Conservation (phyloP, 306 rosid genomes). For the Prunus mume region DNA sequence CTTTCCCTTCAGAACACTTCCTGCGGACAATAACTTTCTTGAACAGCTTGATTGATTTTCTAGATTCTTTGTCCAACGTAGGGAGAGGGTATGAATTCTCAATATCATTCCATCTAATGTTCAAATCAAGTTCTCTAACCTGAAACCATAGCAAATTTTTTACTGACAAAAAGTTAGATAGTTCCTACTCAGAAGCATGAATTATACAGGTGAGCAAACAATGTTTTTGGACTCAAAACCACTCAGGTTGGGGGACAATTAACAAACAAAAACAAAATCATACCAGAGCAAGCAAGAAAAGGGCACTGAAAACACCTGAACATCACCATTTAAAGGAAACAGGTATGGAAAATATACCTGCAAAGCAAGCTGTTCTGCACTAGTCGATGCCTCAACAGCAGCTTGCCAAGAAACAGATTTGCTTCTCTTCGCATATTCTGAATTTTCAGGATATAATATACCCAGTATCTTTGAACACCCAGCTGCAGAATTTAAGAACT, state of each 20-base stretch:
- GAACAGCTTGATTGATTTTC: conserved; percentile 77
- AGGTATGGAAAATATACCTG: conserved; percentile 52
- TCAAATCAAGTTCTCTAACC: conserved; percentile 90
- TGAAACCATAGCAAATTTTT: conserved; percentile 35
- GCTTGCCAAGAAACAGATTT: conserved; percentile 81
- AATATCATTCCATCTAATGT: conserved; percentile 83
- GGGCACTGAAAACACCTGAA: conserved; percentile 5
- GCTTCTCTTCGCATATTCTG: conserved; percentile 88
- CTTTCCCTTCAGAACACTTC: conserved; percentile 62
- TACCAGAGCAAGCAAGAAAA: not conserved
- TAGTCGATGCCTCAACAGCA: conserved; percentile 79
- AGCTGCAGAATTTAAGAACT: conserved; percentile 62
- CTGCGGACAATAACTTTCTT: conserved; percentile 91
- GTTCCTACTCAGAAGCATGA: conserved; percentile 13
- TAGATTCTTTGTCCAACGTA: conserved; percentile 72
- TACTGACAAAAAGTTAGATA: conserved; percentile 20
- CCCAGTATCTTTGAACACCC: conserved; percentile 84
- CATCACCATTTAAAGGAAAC: conserved; percentile 23
- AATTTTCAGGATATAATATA: conserved; percentile 82
- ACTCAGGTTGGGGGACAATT: not conserved
- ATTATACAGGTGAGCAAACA: not conserved
- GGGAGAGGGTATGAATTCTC: conserved; percentile 72
- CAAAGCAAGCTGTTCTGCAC: conserved; percentile 84
- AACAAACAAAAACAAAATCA: not conserved
- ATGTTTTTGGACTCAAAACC: not conserved